Percentiles rank a stretch among this genome's conserved stretches.
These are phyloP conservation scores for Nakazawaea populi DNA, from an alignment of 805 yeast genomes.

Conservation along the genomic window DNA sequence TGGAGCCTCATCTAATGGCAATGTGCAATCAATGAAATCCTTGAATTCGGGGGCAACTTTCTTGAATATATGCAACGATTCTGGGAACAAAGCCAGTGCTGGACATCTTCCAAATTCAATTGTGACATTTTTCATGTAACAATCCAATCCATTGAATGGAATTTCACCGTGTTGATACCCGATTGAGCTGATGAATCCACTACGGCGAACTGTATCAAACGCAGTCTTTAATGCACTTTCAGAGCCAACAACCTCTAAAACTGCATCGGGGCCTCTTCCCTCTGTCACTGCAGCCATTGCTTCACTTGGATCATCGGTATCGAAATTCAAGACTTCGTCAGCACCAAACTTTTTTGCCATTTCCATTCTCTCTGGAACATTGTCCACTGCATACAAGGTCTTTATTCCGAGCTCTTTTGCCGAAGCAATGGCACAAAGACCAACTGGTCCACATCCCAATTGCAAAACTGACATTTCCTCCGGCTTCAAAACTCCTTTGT, in stretches of 20 bases:
- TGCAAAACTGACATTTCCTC: constrained; percentile 39
- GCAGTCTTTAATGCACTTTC: constrained; percentile 44
- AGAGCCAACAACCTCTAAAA: constrained; percentile 56
- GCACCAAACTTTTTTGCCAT: constrained; percentile 46
- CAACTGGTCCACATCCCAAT: constrained; percentile 59
- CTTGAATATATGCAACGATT: constrained; percentile 43
- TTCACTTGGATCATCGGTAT: constrained; percentile 28
- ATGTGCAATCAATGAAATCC: constrained; percentile 45
- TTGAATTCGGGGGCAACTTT: constrained; percentile 36
- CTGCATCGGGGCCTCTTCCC: constrained; percentile 53
- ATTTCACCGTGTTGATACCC: constrained; percentile 57
- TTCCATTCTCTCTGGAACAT: constrained; percentile 39
- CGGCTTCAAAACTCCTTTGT: constrained; percentile 18
- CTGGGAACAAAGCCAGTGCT: constrained; percentile 48
- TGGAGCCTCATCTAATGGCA: constrained; percentile 37
- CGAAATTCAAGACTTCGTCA: constrained; percentile 34
- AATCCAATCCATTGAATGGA: constrained; percentile 52
- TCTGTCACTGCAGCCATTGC: constrained; percentile 26
- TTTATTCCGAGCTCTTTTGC: constrained; percentile 38
- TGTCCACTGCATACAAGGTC: constrained; percentile 41
- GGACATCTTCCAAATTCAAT: constrained; percentile 63
- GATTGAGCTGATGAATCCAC: constrained; percentile 51
- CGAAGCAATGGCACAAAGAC: constrained; percentile 43
- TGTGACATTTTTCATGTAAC: constrained; percentile 50
- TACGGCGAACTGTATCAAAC: constrained; percentile 48